These are phyloP conservation scores for Lasiodiplodia sp. DNA, from an alignment of 2,329 filamentous ascomycete species.

Conservation along the genomic window DNA sequence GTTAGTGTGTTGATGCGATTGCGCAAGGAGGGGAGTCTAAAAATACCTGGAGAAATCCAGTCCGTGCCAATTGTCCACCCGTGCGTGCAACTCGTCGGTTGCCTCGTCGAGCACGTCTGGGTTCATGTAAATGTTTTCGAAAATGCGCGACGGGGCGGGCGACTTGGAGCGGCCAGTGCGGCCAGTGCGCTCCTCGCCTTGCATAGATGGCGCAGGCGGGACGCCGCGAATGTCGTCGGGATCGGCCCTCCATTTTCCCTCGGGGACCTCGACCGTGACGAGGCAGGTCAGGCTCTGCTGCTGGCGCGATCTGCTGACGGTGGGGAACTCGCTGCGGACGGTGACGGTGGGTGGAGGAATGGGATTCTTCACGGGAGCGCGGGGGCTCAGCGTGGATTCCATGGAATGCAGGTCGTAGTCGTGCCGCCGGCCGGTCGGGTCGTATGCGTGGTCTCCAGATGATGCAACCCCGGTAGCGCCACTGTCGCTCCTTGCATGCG, in stretches of 20 bases:
- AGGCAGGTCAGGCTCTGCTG: slow-evolving; percentile 95
- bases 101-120: slow-evolving; percentile 80
- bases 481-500: slow-evolving; percentile 79
- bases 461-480: slow-evolving; percentile 63
- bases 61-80: slow-evolving; percentile 99
- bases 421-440: slow-evolving; percentile 74
- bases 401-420: slow-evolving; percentile 97
- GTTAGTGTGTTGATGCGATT: slow-evolving; percentile 30
- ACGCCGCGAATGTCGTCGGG: slow-evolving; percentile 73
- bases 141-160: slow-evolving; percentile 59
- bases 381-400: slow-evolving; percentile 82
- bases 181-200: slow-evolving; percentile 51
- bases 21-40: slow-evolving; percentile 2
- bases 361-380: slow-evolving; percentile 75
- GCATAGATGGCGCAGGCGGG: slow-evolving; percentile 58
- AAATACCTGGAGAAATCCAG: slow-evolving; percentile 82
- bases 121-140: slow-evolving; percentile 71
- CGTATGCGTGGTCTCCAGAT: slow-evolving; percentile 80
- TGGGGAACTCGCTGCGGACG: slow-evolving; percentile 95
- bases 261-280: slow-evolving; percentile 90
- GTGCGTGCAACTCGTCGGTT: slow-evolving; percentile 80
- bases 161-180: slow-evolving; percentile 62
- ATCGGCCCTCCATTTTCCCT: slow-evolving; percentile 88
- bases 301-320: slow-evolving; percentile 86
- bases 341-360: slow-evolving; percentile 93